Conservation (phyloP, 2,329 filamentous ascomycete species). For the Penicillium vulpinum region DNA sequence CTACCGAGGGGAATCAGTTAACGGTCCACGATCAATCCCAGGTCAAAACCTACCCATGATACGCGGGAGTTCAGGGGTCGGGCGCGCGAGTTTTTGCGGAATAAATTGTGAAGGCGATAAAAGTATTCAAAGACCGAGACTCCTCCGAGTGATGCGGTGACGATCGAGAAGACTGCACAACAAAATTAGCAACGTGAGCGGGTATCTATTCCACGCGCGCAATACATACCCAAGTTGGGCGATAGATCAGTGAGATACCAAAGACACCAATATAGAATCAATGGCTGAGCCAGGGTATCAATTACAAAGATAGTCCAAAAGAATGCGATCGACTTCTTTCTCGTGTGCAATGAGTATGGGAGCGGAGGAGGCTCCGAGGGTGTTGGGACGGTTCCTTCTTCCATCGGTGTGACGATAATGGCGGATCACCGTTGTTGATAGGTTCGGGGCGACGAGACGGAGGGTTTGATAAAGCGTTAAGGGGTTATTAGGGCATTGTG, state of each 20-base stretch:
- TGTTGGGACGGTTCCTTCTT: slow-evolving; percentile 30
- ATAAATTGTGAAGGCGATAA: slow-evolving; percentile 43
- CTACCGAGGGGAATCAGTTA: slow-evolving; percentile 23
- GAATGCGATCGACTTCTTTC: slow-evolving; percentile 57
- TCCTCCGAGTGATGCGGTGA: slow-evolving; percentile 43
- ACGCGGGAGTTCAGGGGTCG: slow-evolving; percentile 44
- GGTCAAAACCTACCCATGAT: slow-evolving; percentile 40
- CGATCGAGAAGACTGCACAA: slow-evolving; percentile 44
- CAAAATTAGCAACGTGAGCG: slow-evolving; percentile 7
- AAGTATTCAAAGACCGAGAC: slow-evolving; percentile 47
- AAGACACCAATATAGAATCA: slow-evolving; percentile 61
- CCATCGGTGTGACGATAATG: slow-evolving; percentile 31
- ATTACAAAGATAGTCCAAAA: slow-evolving; percentile 62
- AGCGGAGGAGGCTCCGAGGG: slow-evolving; percentile 49
- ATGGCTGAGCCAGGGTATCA: slow-evolving; percentile 59
- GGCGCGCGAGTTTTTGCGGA: slow-evolving; percentile 38
- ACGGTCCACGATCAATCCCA: neutral
- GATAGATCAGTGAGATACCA: slow-evolving; percentile 58
- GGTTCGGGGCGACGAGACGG: neutral
- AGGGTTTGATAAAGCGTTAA: neutral
- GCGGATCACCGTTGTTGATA: slow-evolving; percentile 10
- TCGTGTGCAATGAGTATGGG: slow-evolving; percentile 56
- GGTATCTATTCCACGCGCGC: neutral
- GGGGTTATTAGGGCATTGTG: slow-evolving; percentile 11
- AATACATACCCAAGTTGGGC: slow-evolving; percentile 41